Percentiles rank a stretch among this genome's conserved stretches.
Evolutionary conservation across 352 stramenopile genomes (phyloP).

Genomic region (Phytophthora ohioensis): DNA sequence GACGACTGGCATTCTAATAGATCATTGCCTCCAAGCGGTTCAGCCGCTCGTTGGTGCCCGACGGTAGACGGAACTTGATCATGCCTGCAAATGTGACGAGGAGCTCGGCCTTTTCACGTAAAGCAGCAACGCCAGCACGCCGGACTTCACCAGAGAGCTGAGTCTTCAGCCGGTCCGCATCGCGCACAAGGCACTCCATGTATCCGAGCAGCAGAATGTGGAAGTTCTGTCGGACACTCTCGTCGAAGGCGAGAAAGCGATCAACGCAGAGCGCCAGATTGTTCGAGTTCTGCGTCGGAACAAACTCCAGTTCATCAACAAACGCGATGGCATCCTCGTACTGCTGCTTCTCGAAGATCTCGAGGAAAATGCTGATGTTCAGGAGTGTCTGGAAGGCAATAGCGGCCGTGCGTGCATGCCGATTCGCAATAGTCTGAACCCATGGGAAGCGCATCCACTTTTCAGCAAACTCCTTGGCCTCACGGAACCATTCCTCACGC

Average conservation of each 20-base stretch:
- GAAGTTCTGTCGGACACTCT: conserved; percentile 86
- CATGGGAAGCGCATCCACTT: conserved; percentile 90
- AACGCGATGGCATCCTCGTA: conserved; percentile 86
- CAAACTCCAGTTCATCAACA: conserved; percentile 78
- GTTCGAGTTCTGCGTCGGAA: conserved; percentile 72
- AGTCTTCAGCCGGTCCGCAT: conserved; percentile 83
- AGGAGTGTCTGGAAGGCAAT: conserved; percentile 88
- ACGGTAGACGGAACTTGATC: conserved; percentile 89
- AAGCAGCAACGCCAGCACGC: conserved; percentile 50
- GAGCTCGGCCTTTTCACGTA: conserved; percentile 83
- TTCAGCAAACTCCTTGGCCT: conserved; percentile 86
- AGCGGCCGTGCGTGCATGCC: conserved; percentile 69
- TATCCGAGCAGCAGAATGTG: conserved; percentile 88
- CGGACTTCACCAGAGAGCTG: conserved; percentile 66
- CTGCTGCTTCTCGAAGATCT: conserved; percentile 86
- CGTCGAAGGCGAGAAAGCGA: conserved; percentile 84
- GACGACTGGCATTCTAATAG: conserved; percentile 54
- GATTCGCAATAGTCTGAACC: conserved; percentile 80
- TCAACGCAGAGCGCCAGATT: conserved; percentile 78
- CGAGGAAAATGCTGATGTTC: conserved; percentile 89
- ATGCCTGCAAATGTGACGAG: conserved; percentile 89
- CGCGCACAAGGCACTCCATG: conserved; percentile 87
- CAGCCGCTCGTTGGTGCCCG: conserved; percentile 84
- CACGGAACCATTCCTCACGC: conserved; percentile 84
- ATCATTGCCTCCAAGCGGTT: conserved; percentile 92